A percentile compares a stretch with the other conserved stretches of the same genome.
Conservation (phyloP, 345 rosid species). For the Boechera retrofracta region DNA sequence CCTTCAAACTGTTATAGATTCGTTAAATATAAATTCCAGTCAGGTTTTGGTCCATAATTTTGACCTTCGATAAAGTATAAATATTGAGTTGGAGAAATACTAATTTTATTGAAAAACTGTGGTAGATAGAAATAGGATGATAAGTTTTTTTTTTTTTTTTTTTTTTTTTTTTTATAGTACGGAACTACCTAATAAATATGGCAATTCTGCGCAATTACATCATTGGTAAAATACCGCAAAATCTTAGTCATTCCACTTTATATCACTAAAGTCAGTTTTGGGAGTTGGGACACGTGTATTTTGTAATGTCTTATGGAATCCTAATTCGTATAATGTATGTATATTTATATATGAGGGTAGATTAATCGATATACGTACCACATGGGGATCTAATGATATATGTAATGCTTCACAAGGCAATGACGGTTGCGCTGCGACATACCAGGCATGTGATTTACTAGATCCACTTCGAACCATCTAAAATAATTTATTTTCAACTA, state of each 20-base stretch:
- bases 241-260: neutral
- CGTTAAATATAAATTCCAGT: conserved; percentile 7
- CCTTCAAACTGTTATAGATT: neutral
- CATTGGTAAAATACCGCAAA: neutral
- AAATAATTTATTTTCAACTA: conserved; percentile 28
- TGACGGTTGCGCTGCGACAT: conserved; percentile 26
- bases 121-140: too few species aligned
- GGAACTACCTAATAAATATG: neutral
- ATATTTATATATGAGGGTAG: neutral
- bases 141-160: too few species aligned
- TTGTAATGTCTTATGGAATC: conserved; percentile 6
- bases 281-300: conserved; percentile 9
- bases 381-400: conserved; percentile 21
- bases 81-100: neutral
- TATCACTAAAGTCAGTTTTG: neutral
- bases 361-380: conserved; percentile 9
- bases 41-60: neutral
- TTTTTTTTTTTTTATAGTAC: neutral
- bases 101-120: neutral
- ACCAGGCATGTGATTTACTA: conserved; percentile 36
- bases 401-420: conserved; percentile 25
- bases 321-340: neutral
- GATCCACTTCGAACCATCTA: conserved; percentile 18
- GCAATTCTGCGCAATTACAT: neutral
- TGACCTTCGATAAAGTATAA: neutral